A percentile compares a stretch with the other conserved stretches of the same genome.
Evolutionary conservation across 2,329 filamentous ascomycete species (phyloP).

Genomic region (Calonectria hongkongensis): DNA sequence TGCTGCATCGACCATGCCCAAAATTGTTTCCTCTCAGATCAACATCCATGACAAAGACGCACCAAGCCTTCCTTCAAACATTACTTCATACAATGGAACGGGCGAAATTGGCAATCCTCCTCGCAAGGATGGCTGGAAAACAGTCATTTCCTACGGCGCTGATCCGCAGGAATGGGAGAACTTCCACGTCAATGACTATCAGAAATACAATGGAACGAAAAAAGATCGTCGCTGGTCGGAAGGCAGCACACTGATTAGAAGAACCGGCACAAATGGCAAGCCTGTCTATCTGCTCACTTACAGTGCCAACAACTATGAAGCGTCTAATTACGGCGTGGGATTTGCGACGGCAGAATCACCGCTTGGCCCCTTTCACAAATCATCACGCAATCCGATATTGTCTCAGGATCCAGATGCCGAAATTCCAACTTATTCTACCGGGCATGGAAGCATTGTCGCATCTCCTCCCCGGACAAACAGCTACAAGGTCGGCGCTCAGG

Average conservation of each 20-base stretch:
- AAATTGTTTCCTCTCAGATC: slow-evolving; percentile 56
- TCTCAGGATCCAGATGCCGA: slow-evolving; percentile 54
- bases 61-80: slow-evolving; percentile 53
- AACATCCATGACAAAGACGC: slow-evolving; percentile 55
- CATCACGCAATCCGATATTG: slow-evolving; percentile 57
- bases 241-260: slow-evolving; percentile 57
- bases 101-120: slow-evolving; percentile 58
- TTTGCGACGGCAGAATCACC: slow-evolving; percentile 59
- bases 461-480: slow-evolving; percentile 52
- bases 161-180: slow-evolving; percentile 61
- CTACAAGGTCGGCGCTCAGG: slow-evolving; percentile 54
- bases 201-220: slow-evolving; percentile 57
- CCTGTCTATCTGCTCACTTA: slow-evolving; percentile 55
- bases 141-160: slow-evolving; percentile 60
- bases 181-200: slow-evolving; percentile 60
- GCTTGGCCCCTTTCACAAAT: slow-evolving; percentile 59
- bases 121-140: slow-evolving; percentile 61
- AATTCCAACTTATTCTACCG: slow-evolving; percentile 58
- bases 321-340: slow-evolving; percentile 61
- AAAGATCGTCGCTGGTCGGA: slow-evolving; percentile 62
- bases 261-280: slow-evolving; percentile 48
- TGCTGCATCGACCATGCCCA: slow-evolving; percentile 58
- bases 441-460: slow-evolving; percentile 60
- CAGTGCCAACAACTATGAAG: slow-evolving; percentile 60
- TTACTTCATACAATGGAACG: slow-evolving; percentile 60